A percentile compares a stretch with the other conserved stretches of the same genome.
Evolutionary conservation across 2,329 filamentous ascomycete species (phyloP).

Genomic region (Aspergillus jensenii): DNA sequence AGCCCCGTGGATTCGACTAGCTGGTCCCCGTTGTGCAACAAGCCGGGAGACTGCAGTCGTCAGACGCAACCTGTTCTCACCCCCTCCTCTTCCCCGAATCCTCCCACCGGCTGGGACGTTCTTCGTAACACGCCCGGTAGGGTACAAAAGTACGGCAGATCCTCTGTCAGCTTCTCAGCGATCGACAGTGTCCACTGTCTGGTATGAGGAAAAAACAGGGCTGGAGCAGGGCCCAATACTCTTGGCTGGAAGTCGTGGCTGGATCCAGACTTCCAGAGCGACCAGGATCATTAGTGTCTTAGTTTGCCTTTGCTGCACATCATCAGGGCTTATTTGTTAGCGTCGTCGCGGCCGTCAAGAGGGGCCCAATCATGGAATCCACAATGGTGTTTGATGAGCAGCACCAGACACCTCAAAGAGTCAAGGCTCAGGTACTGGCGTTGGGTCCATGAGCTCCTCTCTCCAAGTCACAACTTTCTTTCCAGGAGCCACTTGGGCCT

Average conservation of each 20-base stretch:
- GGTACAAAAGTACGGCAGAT: neutral
- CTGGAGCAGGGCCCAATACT: neutral
- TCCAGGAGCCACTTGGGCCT: conserved; percentile 7
- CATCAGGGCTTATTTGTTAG: conserved; percentile 19
- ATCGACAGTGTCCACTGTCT: conserved; percentile 7
- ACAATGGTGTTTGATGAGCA: neutral
- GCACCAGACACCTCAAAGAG: neutral
- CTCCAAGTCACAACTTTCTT: neutral
- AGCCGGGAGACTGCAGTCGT: conserved; percentile 7
- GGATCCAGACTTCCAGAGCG: neutral
- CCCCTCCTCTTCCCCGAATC: neutral
- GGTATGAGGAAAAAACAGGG: conserved; percentile 6
- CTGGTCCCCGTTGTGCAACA: conserved; percentile 6
- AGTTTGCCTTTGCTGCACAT: conserved; percentile 20
- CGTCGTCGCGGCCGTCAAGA: neutral
- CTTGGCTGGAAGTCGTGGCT: conserved; percentile 5
- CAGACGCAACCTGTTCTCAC: neutral
- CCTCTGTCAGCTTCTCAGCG: neutral
- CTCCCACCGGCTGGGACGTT: neutral
- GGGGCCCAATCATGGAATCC: conserved; percentile 14
- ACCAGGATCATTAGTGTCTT: conserved; percentile 3
- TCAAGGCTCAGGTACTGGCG: conserved; percentile 3
- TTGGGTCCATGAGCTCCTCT: neutral
- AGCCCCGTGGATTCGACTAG: neutral
- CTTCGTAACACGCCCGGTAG: neutral